These are phyloP conservation scores for Geosiphon pyriformis DNA, from an alignment of 192 early-diverging fungal species.

Conservation along the genomic window DNA sequence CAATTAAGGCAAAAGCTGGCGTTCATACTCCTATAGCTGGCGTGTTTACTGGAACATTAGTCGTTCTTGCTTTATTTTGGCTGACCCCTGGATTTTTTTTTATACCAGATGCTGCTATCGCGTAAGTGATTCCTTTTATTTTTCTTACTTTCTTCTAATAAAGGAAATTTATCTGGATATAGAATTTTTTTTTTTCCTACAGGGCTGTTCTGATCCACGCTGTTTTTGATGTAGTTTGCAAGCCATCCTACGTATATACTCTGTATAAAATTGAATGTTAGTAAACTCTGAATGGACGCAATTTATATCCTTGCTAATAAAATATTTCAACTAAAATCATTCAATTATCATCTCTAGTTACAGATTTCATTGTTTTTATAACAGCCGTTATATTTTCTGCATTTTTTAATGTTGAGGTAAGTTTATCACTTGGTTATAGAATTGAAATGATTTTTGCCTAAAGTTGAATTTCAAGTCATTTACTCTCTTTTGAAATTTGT, in stretches of 20 bases:
- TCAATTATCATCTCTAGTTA: conserved; percentile 22
- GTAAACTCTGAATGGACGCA: conserved; percentile 33
- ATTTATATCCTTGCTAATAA: conserved; percentile 25
- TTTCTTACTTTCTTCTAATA: no score
- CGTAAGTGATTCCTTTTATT: conserved; percentile 22
- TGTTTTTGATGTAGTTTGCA: conserved; percentile 69
- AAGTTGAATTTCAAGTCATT: not conserved
- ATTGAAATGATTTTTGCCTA: not conserved
- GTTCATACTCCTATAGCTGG: conserved; percentile 75
- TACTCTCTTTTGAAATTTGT: no score
- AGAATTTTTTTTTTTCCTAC: not conserved
- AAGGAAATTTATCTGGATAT: not conserved
- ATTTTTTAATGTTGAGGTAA: conserved; percentile 53
- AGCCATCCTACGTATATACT: conserved; percentile 51
- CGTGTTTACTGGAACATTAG: conserved; percentile 70
- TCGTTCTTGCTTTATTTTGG: conserved; percentile 74
- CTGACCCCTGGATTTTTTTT: conserved; percentile 83
- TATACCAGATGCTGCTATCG: conserved; percentile 73
- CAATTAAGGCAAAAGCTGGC: conserved; percentile 86
- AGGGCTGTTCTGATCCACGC: conserved; percentile 78
- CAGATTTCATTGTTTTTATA: conserved; percentile 48
- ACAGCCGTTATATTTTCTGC: conserved; percentile 53
- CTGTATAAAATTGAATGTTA: conserved; percentile 57
- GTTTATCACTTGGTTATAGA: conserved; percentile 27
- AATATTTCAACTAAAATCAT: not conserved